These are phyloP conservation scores for Pythium utonaiense DNA, from an alignment of 352 stramenopile species.

Conservation along the genomic window DNA sequence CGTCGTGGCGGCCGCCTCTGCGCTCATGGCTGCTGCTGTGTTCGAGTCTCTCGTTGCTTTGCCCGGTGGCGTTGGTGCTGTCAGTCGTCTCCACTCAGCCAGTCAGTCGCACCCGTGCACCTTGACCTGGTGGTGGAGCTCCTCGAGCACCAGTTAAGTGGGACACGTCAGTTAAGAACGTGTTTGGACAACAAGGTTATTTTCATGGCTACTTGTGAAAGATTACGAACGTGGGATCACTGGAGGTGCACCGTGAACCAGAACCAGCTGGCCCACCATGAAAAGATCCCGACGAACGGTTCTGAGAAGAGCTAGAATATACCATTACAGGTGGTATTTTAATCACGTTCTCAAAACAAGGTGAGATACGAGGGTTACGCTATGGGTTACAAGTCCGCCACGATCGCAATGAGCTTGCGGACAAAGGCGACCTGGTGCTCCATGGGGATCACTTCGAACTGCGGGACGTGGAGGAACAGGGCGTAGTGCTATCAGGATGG, in stretches of 20 bases:
- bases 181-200: background rate
- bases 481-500: constrained; percentile 37
- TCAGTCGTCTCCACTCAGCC: constrained; percentile 21
- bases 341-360: background rate
- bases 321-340: constrained; percentile 7
- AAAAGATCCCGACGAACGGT: background rate
- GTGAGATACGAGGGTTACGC: background rate
- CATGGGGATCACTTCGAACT: constrained; percentile 50
- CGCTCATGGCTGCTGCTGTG: constrained; percentile 23
- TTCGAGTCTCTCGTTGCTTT: background rate
- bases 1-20: constrained; percentile 13
- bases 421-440: constrained; percentile 63
- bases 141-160: background rate
- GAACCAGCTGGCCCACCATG: background rate
- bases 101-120: constrained; percentile 18
- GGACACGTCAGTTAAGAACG: background rate
- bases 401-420: constrained; percentile 49
- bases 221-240: background rate
- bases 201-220: background rate
- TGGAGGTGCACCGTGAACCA: background rate
- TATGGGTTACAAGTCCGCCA: constrained; percentile 35
- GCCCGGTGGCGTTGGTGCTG: background rate
- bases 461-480: constrained; percentile 77
- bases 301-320: background rate
- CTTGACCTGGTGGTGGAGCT: constrained; percentile 16